phyloP scores from a whole-genome alignment of 352 stramenopile species.

The Globisporangium canariense region DNA sequence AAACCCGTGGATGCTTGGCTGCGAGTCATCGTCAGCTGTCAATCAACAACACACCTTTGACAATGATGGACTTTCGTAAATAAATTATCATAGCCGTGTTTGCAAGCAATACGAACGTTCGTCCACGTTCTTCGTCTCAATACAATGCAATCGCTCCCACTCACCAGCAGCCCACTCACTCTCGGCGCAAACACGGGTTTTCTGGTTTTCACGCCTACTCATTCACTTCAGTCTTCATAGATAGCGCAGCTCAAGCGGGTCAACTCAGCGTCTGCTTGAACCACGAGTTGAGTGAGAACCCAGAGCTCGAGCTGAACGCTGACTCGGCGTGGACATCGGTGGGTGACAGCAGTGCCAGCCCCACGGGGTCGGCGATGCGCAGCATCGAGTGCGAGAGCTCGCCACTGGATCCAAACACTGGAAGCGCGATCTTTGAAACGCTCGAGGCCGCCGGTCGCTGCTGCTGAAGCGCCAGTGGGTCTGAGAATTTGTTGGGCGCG shows the following conservation, averaged over 20 bases:
- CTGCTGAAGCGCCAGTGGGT: not conserved
- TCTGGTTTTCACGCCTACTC: not conserved
- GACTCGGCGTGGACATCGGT: not conserved
- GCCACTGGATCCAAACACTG: slow-evolving; percentile 3
- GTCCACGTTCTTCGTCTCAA: not conserved
- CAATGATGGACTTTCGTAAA: not conserved
- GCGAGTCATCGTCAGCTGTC: not conserved
- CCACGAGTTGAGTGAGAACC: slow-evolving; percentile 43
- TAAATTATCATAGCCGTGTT: not conserved
- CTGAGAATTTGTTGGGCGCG: slow-evolving; percentile 19
- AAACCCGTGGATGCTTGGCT: not conserved
- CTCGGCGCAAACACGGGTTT: not conserved
- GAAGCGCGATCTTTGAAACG: not conserved
- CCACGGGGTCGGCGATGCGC: slow-evolving; percentile 1
- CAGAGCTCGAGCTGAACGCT: slow-evolving; percentile 35
- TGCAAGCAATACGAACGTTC: not conserved
- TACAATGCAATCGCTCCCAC: not conserved
- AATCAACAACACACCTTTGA: not conserved
- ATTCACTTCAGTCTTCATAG: not conserved
- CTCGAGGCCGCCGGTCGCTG: not conserved
- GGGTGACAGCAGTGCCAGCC: not conserved
- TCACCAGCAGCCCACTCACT: not conserved
- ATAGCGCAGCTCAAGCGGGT: not conserved
- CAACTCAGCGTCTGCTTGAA: slow-evolving; percentile 23
- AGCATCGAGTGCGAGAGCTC: slow-evolving; percentile 19